phyloP scores from a whole-genome alignment of 2,329 filamentous ascomycete species.

The Calonectria honghensis region DNA sequence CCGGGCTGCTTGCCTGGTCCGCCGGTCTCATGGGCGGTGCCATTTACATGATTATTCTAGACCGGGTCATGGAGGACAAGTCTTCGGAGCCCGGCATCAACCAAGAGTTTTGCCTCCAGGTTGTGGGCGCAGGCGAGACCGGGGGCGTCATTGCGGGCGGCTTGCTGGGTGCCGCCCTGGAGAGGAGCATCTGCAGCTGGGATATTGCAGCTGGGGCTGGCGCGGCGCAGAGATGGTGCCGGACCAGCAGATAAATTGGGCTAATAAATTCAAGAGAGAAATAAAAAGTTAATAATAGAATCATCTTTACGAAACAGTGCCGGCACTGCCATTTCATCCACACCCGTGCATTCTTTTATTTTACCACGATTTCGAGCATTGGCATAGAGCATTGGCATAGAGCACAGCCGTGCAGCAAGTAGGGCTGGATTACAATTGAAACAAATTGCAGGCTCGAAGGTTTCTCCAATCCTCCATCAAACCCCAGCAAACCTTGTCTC shows the following conservation, averaged over 20 bases:
- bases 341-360: neutral
- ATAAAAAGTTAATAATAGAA: constrained; percentile 15
- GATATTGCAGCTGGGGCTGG: constrained; percentile 21
- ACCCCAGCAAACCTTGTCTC: neutral
- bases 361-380: neutral
- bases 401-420: neutral
- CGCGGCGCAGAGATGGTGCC: constrained; percentile 54
- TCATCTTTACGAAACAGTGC: neutral
- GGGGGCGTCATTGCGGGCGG: constrained; percentile 54
- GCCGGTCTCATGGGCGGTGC: constrained; percentile 56
- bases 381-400: neutral
- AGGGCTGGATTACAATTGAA: constrained; percentile 13
- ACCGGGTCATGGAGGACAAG: constrained; percentile 47
- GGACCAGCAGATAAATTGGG: constrained; percentile 45
- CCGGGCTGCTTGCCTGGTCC: constrained; percentile 53
- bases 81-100: constrained; percentile 43
- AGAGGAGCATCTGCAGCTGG: constrained; percentile 50
- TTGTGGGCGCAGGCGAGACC: constrained; percentile 56
- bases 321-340: neutral
- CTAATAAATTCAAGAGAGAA: neutral
- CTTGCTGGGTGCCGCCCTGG: constrained; percentile 52
- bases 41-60: constrained; percentile 55
- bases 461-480: neutral
- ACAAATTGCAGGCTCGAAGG: constrained; percentile 1
- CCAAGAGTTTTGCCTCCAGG: constrained; percentile 56